Evolutionary conservation across 139 green algal species (phyloP).

Genomic region (Closterium sp.): DNA sequence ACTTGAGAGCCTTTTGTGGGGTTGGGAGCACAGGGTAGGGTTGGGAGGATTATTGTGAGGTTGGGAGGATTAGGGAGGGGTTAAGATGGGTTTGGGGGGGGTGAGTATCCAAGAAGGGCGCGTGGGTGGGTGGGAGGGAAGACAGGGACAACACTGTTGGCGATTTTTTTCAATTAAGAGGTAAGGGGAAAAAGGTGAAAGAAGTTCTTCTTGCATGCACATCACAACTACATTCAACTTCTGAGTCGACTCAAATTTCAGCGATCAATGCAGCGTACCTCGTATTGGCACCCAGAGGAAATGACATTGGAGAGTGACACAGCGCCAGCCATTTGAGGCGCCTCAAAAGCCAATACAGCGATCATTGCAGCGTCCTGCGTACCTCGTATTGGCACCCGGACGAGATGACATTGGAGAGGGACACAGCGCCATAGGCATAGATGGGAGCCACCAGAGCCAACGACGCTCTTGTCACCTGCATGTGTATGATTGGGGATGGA

Average conservation of each 20-base stretch:
- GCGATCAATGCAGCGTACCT: conserved; percentile 50
- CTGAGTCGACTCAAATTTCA: background rate
- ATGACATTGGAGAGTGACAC: conserved; percentile 90
- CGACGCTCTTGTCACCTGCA: conserved; percentile 17
- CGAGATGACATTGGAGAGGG: conserved; percentile 90
- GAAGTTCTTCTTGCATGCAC: background rate
- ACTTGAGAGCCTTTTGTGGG: conserved; percentile 78
- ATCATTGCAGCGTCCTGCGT: background rate
- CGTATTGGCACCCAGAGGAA: conserved; percentile 96
- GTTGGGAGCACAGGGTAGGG: background rate
- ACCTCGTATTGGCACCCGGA: conserved; percentile 97
- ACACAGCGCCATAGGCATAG: conserved; percentile 71
- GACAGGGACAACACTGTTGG: background rate
- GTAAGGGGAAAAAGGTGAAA: no score
- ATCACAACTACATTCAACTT: background rate
- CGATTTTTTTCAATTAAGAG: background rate
- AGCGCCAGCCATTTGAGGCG: conserved; percentile 10
- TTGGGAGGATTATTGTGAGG: background rate
- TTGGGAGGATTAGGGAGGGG: background rate
- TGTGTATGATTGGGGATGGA: background rate
- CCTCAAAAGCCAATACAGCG: background rate
- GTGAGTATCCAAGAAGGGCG: no score
- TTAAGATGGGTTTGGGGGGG: background rate
- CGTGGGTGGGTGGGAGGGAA: background rate
- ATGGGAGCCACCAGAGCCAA: conserved; percentile 61